Base-by-base conservation (phyloP, 768 basidiomycete species). In the Tubosaeta brunneosetosa region DNA sequence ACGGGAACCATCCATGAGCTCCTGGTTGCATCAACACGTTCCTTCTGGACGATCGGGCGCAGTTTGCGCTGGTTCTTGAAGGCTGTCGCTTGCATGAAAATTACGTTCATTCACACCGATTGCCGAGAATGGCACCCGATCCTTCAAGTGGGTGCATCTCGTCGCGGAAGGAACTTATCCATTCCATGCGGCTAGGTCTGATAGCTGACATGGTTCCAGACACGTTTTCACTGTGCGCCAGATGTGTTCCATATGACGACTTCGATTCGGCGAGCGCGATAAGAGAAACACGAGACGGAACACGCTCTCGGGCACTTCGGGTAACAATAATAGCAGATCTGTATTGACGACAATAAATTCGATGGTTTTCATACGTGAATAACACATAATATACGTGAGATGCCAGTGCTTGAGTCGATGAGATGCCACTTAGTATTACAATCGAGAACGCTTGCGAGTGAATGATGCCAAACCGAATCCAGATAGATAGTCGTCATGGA, bases 351-450 rank as follows among this genome's bases (percentile, higher is more conserved):
- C 29, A 4, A 46, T 42, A 19, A 32, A 44, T 45, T 19, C 26
- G 25, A 34, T 27, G 37, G 22, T 29, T 40, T 43, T 17, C 47
- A 53, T 52, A 52, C 49, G 52, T 33, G 25, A 27, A 48, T 44
- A 33, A 49, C 41, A 46, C 37, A 51, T 46, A 44, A 62, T 52
- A 50, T 52, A 50, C 25, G 26, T 59, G 44, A 49, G 17, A 52
- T 53, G 33, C 51, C 42, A 27, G 49, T 54, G 1, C 44, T 31
- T n/a, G 31, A 40, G 46, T 55, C 40, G 44, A 47, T 47, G 37
- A 31, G 22, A 42, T 56, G 46, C 60, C 22, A 29, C 29, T 29
- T 29, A 29, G 48, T 51, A 53, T 50, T 47, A 50, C 29, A 40
- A 46, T 25, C 19, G 14, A 14, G 19, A 38, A 53, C 36, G 43